phyloP scores from a whole-genome alignment of 257 asterid species.

The Solanum neorickii region DNA sequence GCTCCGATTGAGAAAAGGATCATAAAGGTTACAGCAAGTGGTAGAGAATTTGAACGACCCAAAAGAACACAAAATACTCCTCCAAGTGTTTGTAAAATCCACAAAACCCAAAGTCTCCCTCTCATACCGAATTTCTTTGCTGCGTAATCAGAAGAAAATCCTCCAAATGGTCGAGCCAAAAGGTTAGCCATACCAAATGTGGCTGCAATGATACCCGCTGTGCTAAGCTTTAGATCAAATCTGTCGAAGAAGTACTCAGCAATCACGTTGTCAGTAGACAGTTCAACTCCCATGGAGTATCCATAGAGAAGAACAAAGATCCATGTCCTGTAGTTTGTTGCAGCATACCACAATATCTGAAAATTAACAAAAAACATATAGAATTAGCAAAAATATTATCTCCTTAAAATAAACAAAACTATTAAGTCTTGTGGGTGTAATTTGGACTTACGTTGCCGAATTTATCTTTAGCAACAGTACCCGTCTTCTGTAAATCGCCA shows the following conservation, averaged over 20 bases:
- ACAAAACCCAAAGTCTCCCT: constrained; percentile 52
- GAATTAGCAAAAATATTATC: not conserved
- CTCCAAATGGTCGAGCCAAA: constrained; percentile 47
- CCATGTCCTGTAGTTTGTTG: constrained; percentile 65
- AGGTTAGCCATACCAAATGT: constrained; percentile 53
- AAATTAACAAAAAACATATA: not conserved
- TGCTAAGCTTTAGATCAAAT: constrained; percentile 32
- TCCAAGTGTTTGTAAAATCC: constrained; percentile 48
- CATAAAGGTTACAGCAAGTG: constrained; percentile 31
- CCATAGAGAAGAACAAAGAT: constrained; percentile 51
- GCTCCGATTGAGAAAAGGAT: constrained; percentile 51
- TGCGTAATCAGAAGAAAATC: constrained; percentile 33
- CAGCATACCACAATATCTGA: constrained; percentile 45
- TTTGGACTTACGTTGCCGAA: constrained; percentile 27
- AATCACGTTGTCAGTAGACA: constrained; percentile 44
- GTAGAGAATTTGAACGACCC: constrained; percentile 31
- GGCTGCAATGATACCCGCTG: constrained; percentile 53
- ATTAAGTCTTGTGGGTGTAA: not conserved
- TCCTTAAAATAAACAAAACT: not conserved
- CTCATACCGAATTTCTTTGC: constrained; percentile 51
- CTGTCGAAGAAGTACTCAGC: constrained; percentile 62
- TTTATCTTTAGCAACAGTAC: constrained; percentile 33
- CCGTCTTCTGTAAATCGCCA: constrained; percentile 35
- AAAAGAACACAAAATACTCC: constrained; percentile 42
- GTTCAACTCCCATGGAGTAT: constrained; percentile 63